Evolutionary conservation across 78 protist genomes (phyloP).

Genomic region (Capsaspora owczarzaki): DNA sequence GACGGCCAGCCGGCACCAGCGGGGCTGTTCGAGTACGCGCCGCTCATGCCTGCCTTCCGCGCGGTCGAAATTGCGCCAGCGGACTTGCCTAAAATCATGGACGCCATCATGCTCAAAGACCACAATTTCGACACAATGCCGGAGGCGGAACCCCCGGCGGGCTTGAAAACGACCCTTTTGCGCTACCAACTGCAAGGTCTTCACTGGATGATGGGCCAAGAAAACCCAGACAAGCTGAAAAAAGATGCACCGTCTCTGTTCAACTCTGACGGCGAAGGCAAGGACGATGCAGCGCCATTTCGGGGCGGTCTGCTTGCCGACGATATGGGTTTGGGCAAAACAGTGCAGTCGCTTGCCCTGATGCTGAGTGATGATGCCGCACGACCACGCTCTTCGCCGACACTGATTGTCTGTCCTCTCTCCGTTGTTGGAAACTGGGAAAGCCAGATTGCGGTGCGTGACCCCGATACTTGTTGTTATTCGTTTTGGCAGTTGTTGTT

Average conservation of each 20-base stretch:
- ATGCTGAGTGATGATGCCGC: neutral
- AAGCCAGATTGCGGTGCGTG: neutral
- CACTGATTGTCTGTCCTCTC: neutral
- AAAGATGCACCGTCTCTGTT: neutral
- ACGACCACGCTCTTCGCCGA: neutral
- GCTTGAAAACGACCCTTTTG: neutral
- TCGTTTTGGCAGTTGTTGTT: neutral
- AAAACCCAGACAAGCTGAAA: neutral
- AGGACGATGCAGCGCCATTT: no score
- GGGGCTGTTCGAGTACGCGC: no score
- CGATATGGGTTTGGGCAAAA: slow-evolving; percentile 1
- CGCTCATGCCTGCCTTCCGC: no score
- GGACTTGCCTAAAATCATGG: no score
- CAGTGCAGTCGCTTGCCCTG: neutral
- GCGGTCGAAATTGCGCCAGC: no score
- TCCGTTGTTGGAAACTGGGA: neutral
- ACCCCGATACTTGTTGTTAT: neutral
- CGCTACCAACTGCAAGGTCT: neutral
- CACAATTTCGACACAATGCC: neutral
- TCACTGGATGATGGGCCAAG: neutral
- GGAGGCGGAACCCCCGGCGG: neutral
- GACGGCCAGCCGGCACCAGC: no score
- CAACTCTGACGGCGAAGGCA: no score
- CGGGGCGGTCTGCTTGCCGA: slow-evolving; percentile 4
- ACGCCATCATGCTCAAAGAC: no score